phyloP scores from a whole-genome alignment of 257 asterid species.

The Solanum rostratum region DNA sequence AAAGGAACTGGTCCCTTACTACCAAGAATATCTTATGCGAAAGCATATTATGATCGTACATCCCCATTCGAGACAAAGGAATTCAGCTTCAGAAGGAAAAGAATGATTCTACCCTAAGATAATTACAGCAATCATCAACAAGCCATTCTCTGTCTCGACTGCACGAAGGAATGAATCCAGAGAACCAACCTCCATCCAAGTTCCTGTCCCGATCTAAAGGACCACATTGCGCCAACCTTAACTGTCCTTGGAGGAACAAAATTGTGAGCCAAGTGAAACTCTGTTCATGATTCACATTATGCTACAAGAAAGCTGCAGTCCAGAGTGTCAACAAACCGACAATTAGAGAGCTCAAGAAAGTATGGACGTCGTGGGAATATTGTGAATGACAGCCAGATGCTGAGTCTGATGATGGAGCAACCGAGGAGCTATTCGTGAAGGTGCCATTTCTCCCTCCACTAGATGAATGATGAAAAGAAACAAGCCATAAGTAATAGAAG shows the following conservation, averaged over 20 bases:
- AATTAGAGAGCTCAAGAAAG: slow-evolving; percentile 9
- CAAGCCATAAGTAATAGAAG: neutral
- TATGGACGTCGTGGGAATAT: slow-evolving; percentile 1
- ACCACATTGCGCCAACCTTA: slow-evolving; percentile 14
- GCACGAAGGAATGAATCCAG: slow-evolving; percentile 31
- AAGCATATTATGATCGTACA: neutral
- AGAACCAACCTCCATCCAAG: slow-evolving; percentile 13
- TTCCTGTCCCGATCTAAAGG: slow-evolving; percentile 6
- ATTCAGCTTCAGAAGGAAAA: neutral
- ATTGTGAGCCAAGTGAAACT: slow-evolving; percentile 19
- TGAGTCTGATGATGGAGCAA: slow-evolving; percentile 60
- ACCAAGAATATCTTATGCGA: neutral
- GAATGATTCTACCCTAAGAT: slow-evolving; percentile 13
- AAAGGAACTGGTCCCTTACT: neutral
- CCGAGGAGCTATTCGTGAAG: slow-evolving; percentile 43
- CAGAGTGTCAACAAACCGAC: slow-evolving; percentile 25
- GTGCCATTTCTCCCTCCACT: slow-evolving; percentile 67
- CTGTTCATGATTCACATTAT: slow-evolving; percentile 6
- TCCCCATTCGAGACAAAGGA: neutral
- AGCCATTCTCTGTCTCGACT: slow-evolving; percentile 5
- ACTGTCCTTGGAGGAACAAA: slow-evolving; percentile 44
- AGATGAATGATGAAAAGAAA: slow-evolving; percentile 1
- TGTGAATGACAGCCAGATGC: slow-evolving; percentile 39
- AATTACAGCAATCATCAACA: slow-evolving; percentile 20
- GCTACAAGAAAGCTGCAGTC: slow-evolving; percentile 26